Conservation (phyloP, 2,329 filamentous ascomycete genomes). For the Chaetothyriales sp. region DNA sequence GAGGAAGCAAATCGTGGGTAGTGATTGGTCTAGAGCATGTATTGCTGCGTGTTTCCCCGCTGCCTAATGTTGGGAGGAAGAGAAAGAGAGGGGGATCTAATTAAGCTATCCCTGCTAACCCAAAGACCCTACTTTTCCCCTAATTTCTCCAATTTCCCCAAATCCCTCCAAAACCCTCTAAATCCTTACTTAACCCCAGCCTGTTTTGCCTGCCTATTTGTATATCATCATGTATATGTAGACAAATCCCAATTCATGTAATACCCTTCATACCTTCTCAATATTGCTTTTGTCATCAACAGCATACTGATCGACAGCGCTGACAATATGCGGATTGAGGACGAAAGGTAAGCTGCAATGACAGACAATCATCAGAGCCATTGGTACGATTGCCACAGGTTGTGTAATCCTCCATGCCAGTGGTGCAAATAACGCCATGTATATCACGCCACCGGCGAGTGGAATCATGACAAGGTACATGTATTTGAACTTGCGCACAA, state of each 20-base stretch:
- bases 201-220: too few species aligned
- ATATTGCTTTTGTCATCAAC: slow-evolving; percentile 10
- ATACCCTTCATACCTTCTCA: slow-evolving; percentile 7
- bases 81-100: too few species aligned
- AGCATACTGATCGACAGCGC: slow-evolving; percentile 10
- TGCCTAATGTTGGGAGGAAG: too few species aligned
- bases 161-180: too few species aligned
- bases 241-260: slow-evolving; percentile 4
- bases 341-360: slow-evolving; percentile 10
- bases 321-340: slow-evolving; percentile 10
- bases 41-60: too few species aligned
- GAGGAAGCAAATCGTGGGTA: too few species aligned
- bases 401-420: slow-evolving; percentile 30
- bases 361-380: slow-evolving; percentile 34
- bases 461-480: slow-evolving; percentile 35
- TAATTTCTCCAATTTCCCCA: too few species aligned
- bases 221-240: slow-evolving; percentile 7
- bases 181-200: too few species aligned
- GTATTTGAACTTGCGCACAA: slow-evolving; percentile 65
- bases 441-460: slow-evolving; percentile 19
- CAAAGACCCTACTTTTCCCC: too few species aligned
- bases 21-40: too few species aligned
- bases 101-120: too few species aligned
- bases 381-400: slow-evolving; percentile 58
- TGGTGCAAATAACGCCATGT: slow-evolving; percentile 20